phyloP scores from a whole-genome alignment of 768 basidiomycete genomes.

The Tricholoma flavovirens region DNA sequence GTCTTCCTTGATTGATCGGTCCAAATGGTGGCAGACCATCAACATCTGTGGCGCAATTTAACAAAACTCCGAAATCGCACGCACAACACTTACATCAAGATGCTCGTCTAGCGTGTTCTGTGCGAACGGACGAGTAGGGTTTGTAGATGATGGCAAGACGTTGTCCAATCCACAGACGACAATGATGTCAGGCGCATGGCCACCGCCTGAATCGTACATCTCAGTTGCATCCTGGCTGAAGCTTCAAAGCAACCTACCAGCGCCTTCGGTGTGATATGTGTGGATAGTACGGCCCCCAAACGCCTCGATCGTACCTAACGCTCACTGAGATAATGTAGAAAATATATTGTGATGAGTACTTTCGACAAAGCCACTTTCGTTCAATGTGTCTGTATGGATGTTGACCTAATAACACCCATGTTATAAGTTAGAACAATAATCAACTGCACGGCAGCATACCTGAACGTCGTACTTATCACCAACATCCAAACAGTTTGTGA shows the following conservation, averaged over 20 bases:
- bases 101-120: conserved; percentile 94
- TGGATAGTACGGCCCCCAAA: conserved; percentile 91
- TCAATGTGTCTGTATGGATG: conserved; percentile 96
- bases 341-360: conserved; percentile 41
- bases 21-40: conserved; percentile 99
- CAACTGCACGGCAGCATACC: conserved; percentile 33
- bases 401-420: conserved; percentile 44
- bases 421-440: background rate
- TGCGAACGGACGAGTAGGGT: conserved; percentile 90
- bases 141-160: conserved; percentile 94
- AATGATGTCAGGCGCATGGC: conserved; percentile 98
- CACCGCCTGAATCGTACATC: conserved; percentile 53
- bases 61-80: background rate
- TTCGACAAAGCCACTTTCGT: conserved; percentile 97
- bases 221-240: background rate
- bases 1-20: conserved; percentile 87
- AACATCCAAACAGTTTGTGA: conserved; percentile 70
- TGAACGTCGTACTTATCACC: conserved; percentile 93
- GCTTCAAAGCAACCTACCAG: conserved; percentile 43
- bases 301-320: conserved; percentile 79
- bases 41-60: conserved; percentile 66
- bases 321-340: background rate
- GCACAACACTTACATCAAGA: conserved; percentile 64
- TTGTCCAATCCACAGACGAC: conserved; percentile 88
- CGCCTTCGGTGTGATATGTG: conserved; percentile 96